Conservation (phyloP, 2,329 filamentous ascomycete genomes). For the Aspergillus candidus region DNA sequence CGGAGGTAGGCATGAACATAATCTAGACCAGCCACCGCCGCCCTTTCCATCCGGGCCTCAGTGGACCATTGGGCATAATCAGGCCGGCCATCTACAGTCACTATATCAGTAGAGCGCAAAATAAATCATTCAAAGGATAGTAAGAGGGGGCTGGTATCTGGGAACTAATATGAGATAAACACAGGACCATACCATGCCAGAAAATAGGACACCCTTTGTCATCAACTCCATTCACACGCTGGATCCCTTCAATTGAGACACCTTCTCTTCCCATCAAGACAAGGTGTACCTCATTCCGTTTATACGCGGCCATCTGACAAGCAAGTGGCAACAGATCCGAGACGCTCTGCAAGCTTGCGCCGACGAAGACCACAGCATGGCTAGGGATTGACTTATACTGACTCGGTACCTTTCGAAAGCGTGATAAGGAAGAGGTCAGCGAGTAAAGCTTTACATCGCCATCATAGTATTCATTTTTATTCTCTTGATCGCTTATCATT, state of each 20-base stretch:
- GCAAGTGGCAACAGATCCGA: slow-evolving; percentile 71
- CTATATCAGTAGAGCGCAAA: slow-evolving; percentile 2
- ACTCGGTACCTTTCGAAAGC: slow-evolving; percentile 51
- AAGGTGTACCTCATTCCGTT: slow-evolving; percentile 72
- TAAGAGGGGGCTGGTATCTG: slow-evolving; percentile 18
- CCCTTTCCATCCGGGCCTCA: slow-evolving; percentile 61
- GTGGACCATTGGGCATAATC: slow-evolving; percentile 66
- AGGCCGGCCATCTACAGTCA: slow-evolving; percentile 60
- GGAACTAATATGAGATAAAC: no score
- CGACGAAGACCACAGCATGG: slow-evolving; percentile 62
- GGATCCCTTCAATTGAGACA: slow-evolving; percentile 62
- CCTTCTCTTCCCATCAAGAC: slow-evolving; percentile 68
- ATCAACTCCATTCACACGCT: slow-evolving; percentile 72
- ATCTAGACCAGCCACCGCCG: slow-evolving; percentile 58
- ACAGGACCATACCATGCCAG: slow-evolving; percentile 46
- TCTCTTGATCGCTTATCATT: slow-evolving; percentile 9
- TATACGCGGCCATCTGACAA: slow-evolving; percentile 72
- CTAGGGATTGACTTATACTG: slow-evolving; percentile 55
- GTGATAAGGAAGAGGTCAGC: slow-evolving; percentile 59
- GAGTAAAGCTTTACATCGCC: slow-evolving; percentile 64
- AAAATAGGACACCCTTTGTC: slow-evolving; percentile 58
- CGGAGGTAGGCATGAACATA: slow-evolving; percentile 69
- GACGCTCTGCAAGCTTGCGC: slow-evolving; percentile 66
- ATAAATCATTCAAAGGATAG: slow-evolving; percentile 34
- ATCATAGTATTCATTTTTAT: slow-evolving; percentile 49